phyloP scores from a whole-genome alignment of 208 protist genomes.

The Acanthamoeba healyi region DNA sequence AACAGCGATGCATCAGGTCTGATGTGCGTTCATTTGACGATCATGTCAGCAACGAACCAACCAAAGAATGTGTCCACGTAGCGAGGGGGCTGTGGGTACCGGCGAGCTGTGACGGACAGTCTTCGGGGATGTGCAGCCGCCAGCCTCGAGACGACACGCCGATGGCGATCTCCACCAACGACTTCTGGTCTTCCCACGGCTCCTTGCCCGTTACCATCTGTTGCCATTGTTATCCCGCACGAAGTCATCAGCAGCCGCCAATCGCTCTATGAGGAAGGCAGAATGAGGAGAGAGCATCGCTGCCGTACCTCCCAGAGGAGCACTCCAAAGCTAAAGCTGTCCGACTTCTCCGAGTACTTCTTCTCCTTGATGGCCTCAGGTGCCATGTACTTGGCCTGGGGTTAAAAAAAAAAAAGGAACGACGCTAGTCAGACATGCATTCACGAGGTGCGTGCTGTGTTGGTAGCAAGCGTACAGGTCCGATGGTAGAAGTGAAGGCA shows the following conservation, averaged over 20 bases:
- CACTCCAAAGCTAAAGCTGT: constrained; percentile 5
- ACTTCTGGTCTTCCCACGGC: background rate
- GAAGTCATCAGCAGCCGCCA: no score
- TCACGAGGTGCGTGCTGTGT: no score
- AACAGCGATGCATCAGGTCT: background rate
- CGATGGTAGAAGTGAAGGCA: background rate
- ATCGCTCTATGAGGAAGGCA: no score
- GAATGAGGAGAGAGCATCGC: no score
- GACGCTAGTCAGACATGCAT: no score
- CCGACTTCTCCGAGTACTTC: background rate
- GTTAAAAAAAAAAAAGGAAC: no score
- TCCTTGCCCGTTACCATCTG: constrained; percentile 18
- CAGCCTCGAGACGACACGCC: constrained; percentile 2
- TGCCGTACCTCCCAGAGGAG: background rate
- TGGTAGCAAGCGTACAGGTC: background rate
- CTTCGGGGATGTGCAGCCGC: background rate
- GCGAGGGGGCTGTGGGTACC: background rate
- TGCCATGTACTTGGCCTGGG: constrained; percentile 13
- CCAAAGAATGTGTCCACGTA: no score
- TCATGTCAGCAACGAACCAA: no score
- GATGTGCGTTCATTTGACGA: no score
- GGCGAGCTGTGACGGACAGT: background rate
- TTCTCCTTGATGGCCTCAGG: constrained; percentile 13
- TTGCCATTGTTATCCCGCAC: background rate
- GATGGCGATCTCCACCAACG: constrained; percentile 18